Base-by-base conservation (phyloP, 441 rosid genomes). In the Croton laevigatus region DNA sequence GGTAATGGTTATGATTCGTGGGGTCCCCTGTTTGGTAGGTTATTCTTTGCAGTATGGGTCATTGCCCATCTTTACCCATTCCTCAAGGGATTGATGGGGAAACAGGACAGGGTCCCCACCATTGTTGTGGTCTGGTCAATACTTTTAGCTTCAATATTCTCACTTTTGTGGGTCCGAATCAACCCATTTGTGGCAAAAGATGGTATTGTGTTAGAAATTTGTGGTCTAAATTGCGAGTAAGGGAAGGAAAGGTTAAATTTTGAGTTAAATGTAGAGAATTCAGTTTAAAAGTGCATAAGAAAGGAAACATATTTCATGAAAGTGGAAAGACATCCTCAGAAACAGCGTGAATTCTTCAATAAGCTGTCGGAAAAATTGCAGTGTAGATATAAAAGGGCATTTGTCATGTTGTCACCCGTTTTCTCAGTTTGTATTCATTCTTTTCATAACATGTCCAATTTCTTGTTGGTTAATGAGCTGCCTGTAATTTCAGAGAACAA, bases 31-130 rank as follows among this genome's bases (percentile, higher is more conserved):
- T 89, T 95, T 8, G 99, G 99, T 20, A 87, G 82, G 77, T 80
- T 93, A 27, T 86, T 95, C 83, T 95, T 95, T 66, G 89, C 98
- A 0, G 67, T 93, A 45, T 95, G 99, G 99, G 99, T 95, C 67
- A 87, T 95, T 37, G 78, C 91, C 71, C 99, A 93, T 82, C 88
- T 95, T 49, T 93, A 92, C 77, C 99, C 99, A 0, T 95, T 95
- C 96, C 92, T 95, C 71, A 95, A 95, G 74, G 99, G 99, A 52
- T 70, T 87, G 54, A 66, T 89, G 59, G 99, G 96, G 78, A 91
- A 88, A 75, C 98, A 92, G 75, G 84, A 92, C 78, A 73, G 92
- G 62, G 65, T 89, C 73, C 97, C 99, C 0, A 93, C 99, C 64
- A 95, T 95, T 76, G 84, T 93, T 62, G 63, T 93, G 7, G 96